Evolutionary conservation across 345 rosid genomes (phyloP).

Genomic region (Gossypium bickii): DNA sequence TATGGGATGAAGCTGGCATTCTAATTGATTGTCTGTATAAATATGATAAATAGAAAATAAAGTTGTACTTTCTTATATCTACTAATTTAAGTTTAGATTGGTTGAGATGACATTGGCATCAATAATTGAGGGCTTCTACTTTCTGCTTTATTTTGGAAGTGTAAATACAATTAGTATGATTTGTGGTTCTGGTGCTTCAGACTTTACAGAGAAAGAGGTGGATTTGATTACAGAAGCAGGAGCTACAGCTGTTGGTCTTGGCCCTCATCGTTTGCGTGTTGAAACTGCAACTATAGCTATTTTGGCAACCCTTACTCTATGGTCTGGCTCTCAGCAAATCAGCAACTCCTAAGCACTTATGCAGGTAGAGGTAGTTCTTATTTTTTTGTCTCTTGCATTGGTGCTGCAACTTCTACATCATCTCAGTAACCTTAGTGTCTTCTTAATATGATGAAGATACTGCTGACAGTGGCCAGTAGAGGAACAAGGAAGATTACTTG

Average conservation of each 20-base stretch:
- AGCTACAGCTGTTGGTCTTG: slow-evolving; percentile 71
- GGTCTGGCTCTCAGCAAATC: slow-evolving; percentile 60
- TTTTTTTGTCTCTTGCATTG: slow-evolving; percentile 13
- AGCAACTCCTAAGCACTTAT: slow-evolving; percentile 9
- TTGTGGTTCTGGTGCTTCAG: slow-evolving; percentile 26
- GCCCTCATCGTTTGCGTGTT: slow-evolving; percentile 75
- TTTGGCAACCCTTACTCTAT: slow-evolving; percentile 70
- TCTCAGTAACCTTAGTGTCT: neutral
- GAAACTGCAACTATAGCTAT: slow-evolving; percentile 91
- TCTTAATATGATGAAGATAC: neutral
- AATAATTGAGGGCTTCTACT: slow-evolving; percentile 9
- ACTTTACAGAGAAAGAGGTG: slow-evolving; percentile 60
- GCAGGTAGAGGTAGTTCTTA: slow-evolving; percentile 12
- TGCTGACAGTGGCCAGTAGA: neutral
- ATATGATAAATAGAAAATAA: neutral
- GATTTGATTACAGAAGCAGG: slow-evolving; percentile 57
- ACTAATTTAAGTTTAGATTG: neutral
- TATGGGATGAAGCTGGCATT: neutral
- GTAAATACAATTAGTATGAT: neutral
- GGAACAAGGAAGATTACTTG: neutral
- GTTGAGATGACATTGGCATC: slow-evolving; percentile 16
- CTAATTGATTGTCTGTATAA: neutral
- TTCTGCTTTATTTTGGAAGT: neutral
- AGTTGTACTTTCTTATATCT: neutral
- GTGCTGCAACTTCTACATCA: neutral